Percentiles rank a stretch among this genome's conserved stretches.
These are phyloP conservation scores for Wickerhamomyces sydowiorum DNA, from an alignment of 805 yeast species.

Conservation along the genomic window DNA sequence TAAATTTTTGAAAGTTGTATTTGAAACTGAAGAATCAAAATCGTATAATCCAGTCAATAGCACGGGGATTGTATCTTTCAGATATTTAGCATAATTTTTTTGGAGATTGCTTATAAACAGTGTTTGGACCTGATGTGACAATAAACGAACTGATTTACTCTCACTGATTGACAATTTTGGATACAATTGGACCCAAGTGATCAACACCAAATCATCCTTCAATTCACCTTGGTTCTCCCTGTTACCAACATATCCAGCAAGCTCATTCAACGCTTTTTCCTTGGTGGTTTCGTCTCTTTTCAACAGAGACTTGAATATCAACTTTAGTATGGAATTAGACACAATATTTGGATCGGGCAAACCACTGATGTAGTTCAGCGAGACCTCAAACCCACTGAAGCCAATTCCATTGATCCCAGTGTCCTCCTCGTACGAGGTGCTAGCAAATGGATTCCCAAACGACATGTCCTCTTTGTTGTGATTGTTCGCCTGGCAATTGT, in stretches of 20 bases:
- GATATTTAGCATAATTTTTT: constrained; percentile 55
- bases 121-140: constrained; percentile 63
- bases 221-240: constrained; percentile 17
- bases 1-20: constrained; percentile 41
- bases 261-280: constrained; percentile 67
- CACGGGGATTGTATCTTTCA: constrained; percentile 67
- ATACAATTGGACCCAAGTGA: constrained; percentile 74
- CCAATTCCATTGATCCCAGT: constrained; percentile 27
- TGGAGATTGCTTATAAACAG: constrained; percentile 42
- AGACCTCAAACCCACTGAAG: constrained; percentile 43
- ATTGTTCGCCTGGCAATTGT: neutral
- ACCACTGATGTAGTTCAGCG: constrained; percentile 73
- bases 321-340: constrained; percentile 41
- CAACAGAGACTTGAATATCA: constrained; percentile 69
- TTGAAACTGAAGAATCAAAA: constrained; percentile 54
- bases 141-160: constrained; percentile 55
- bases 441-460: constrained; percentile 21
- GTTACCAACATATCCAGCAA: constrained; percentile 29
- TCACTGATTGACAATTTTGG: constrained; percentile 73
- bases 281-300: constrained; percentile 83
- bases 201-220: constrained; percentile 49
- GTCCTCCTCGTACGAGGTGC: constrained; percentile 1
- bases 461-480: constrained; percentile 10
- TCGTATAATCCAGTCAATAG: constrained; percentile 74
- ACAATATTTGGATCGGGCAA: constrained; percentile 62